These are phyloP conservation scores for Ganoderma multipileum DNA, from an alignment of 1,284 basidiomycete species.

Conservation along the genomic window DNA sequence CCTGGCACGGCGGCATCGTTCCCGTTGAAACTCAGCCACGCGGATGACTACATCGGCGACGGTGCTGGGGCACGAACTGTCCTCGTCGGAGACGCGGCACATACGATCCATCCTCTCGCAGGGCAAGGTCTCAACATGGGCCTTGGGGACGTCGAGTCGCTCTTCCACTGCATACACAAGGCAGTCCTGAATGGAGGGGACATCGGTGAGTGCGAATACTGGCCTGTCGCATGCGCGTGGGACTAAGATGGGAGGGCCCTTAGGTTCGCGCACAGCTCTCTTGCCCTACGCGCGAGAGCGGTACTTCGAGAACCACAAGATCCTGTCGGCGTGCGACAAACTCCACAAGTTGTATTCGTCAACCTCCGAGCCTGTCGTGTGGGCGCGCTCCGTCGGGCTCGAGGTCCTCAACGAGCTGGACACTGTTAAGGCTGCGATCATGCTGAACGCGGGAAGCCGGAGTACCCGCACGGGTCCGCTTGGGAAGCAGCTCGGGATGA, in stretches of 20 bases:
- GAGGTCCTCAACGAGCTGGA: conserved; percentile 92
- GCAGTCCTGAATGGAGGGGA: conserved; percentile 74
- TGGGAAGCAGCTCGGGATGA: conserved; percentile 31
- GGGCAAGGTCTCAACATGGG: conserved; percentile 97
- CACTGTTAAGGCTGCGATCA: conserved; percentile 80
- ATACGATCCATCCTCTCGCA: conserved; percentile 95
- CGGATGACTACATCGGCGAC: conserved; percentile 86
- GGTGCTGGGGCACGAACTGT: conserved; percentile 75
- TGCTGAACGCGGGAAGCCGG: conserved; percentile 78
- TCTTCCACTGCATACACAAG: conserved; percentile 67
- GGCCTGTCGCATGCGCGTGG: not conserved
- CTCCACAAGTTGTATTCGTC: conserved; percentile 85
- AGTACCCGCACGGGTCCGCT: conserved; percentile 14
- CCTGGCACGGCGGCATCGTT: conserved; percentile 87
- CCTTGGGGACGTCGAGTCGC: conserved; percentile 81
- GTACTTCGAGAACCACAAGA: conserved; percentile 86
- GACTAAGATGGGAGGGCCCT: conserved; percentile 1
- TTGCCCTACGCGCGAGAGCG: conserved; percentile 80
- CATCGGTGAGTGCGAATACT: conserved; percentile 62
- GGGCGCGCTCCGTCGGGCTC: conserved; percentile 87
- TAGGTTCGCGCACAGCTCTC: conserved; percentile 82
- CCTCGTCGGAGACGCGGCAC: conserved; percentile 95
- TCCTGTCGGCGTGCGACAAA: conserved; percentile 88
- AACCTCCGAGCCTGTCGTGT: conserved; percentile 75
- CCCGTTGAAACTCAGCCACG: conserved; percentile 89